Evolutionary conservation across 2,329 filamentous ascomycete genomes (phyloP).

Genomic region (Arthrobotrys sphaeroides): DNA sequence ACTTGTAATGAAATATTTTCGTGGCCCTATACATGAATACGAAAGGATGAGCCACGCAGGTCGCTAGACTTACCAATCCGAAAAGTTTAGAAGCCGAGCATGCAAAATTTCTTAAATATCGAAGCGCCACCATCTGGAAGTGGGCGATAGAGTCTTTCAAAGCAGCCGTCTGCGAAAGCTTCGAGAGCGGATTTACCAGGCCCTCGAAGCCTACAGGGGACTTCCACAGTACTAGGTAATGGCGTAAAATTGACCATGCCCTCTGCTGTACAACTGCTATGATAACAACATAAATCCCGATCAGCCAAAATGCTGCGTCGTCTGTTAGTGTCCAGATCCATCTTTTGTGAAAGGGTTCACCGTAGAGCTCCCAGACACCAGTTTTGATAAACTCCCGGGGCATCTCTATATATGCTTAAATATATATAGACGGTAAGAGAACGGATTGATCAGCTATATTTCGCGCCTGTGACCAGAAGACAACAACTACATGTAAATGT

Average conservation of each 20-base stretch:
- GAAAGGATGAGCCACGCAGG: no score
- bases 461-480: no score
- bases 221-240: not conserved
- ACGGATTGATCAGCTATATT: no score
- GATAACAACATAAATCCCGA: slow-evolving; percentile 1
- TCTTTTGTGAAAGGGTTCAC: slow-evolving; percentile 12
- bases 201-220: not conserved
- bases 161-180: slow-evolving; percentile 1
- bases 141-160: not conserved
- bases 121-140: not conserved
- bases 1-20: not conserved
- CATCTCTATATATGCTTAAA: not conserved
- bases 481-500: no score
- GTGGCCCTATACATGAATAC: no score
- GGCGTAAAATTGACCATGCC: slow-evolving; percentile 11
- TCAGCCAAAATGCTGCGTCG: slow-evolving; percentile 1
- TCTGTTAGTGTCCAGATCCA: slow-evolving; percentile 8
- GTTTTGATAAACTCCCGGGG: slow-evolving; percentile 3
- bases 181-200: not conserved
- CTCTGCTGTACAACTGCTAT: slow-evolving; percentile 8
- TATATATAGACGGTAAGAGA: no score
- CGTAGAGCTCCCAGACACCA: slow-evolving; percentile 4
- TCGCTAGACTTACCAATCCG: not conserved
- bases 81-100: not conserved
- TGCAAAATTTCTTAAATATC: not conserved